Evolutionary conservation across 495 filamentous ascomycete genomes (phyloP).

Genomic region (Thermochaetoides thermophila): DNA sequence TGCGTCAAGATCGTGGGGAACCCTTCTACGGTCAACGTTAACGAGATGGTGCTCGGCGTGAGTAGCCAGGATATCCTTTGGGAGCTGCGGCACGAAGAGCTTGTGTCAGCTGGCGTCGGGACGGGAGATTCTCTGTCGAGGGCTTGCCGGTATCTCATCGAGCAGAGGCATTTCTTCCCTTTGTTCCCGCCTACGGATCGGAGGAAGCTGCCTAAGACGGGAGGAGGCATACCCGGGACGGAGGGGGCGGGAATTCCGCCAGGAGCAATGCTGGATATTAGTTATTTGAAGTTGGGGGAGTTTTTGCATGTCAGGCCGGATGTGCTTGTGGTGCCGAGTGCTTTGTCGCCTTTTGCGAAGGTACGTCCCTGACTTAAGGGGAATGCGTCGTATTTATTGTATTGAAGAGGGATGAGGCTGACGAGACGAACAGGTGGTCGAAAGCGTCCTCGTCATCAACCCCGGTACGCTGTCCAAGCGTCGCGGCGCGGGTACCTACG

Average conservation of each 20-base stretch:
- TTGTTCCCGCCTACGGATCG: constrained; percentile 67
- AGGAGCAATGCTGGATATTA: constrained; percentile 63
- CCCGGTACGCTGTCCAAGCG: constrained; percentile 76
- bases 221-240: constrained; percentile 26
- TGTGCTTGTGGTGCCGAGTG: constrained; percentile 70
- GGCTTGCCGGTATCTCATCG: constrained; percentile 56
- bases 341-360: constrained; percentile 73
- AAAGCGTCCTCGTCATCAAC: constrained; percentile 75
- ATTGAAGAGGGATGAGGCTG: constrained; percentile 2
- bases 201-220: constrained; percentile 47
- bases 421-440: constrained; percentile 47
- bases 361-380: too few species aligned
- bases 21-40: constrained; percentile 70
- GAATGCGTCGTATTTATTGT: background rate
- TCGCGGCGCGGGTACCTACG: constrained; percentile 65
- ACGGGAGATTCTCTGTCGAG: constrained; percentile 49
- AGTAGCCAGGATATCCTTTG: constrained; percentile 72
- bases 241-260: constrained; percentile 38
- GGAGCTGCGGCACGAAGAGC: constrained; percentile 65
- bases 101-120: constrained; percentile 36
- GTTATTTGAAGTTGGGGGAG: constrained; percentile 79
- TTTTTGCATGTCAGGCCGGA: constrained; percentile 76
- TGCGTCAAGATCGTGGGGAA: constrained; percentile 67
- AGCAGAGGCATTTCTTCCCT: constrained; percentile 82
- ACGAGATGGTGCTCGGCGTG: constrained; percentile 68